Conservation (phyloP, 1,284 basidiomycete genomes). For the Peniophora sp. region DNA sequence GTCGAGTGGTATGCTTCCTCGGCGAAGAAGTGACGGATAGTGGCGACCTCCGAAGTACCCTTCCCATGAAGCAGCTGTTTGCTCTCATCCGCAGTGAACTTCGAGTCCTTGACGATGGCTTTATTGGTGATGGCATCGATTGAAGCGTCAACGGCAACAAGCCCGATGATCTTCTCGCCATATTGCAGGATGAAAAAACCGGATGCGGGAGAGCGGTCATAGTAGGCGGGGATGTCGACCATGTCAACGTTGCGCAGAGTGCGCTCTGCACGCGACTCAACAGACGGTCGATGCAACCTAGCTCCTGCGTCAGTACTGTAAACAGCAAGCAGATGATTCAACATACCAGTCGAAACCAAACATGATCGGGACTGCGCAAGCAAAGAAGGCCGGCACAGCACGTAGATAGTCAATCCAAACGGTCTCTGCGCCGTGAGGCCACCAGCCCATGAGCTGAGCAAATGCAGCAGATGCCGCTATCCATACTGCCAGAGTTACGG, state of each 20-base stretch:
- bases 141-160: slow-evolving; percentile 63
- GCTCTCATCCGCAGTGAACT: slow-evolving; percentile 13
- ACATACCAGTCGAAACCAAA: slow-evolving; percentile 65
- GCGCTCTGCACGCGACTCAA: slow-evolving; percentile 48
- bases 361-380: slow-evolving; percentile 57
- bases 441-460: slow-evolving; percentile 56
- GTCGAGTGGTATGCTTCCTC: slow-evolving; percentile 53
- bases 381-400: slow-evolving; percentile 59
- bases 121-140: slow-evolving; percentile 26
- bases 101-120: slow-evolving; percentile 12
- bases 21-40: slow-evolving; percentile 73
- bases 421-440: slow-evolving; percentile 36
- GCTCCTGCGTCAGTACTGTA: neutral
- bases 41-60: slow-evolving; percentile 38
- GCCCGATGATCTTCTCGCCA: slow-evolving; percentile 51
- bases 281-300: slow-evolving; percentile 66
- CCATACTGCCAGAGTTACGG: slow-evolving; percentile 53
- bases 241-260: slow-evolving; percentile 55
- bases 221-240: slow-evolving; percentile 44
- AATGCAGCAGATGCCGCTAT: slow-evolving; percentile 48
- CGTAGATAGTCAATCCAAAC: slow-evolving; percentile 44
- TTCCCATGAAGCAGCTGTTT: slow-evolving; percentile 15
- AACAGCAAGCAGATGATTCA: neutral
- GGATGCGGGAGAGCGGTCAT: slow-evolving; percentile 50
- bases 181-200: slow-evolving; percentile 66